phyloP scores from a whole-genome alignment of 2,329 filamentous ascomycete genomes.

The Xylariaceae sp. region DNA sequence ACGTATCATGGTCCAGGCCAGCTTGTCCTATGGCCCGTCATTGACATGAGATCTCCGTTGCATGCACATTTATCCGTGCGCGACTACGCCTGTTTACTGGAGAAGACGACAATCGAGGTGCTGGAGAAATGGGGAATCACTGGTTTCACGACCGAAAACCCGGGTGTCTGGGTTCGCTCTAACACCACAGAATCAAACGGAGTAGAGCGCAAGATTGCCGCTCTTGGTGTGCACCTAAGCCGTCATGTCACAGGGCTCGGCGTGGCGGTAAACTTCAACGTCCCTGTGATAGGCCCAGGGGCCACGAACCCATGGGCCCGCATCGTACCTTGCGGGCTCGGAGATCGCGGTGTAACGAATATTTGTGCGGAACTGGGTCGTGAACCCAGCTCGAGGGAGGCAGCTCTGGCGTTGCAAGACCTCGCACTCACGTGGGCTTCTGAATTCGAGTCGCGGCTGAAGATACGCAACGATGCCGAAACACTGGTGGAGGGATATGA shows the following conservation, averaged over 20 bases:
- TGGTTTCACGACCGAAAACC: constrained; percentile 66
- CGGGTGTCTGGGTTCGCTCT: constrained; percentile 72
- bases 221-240: constrained; percentile 85
- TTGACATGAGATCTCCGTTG: constrained; percentile 64
- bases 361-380: constrained; percentile 46
- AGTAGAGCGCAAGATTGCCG: constrained; percentile 72
- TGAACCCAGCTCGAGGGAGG: not conserved
- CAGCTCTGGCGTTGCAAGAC: not conserved
- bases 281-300: constrained; percentile 45
- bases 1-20: constrained; percentile 97
- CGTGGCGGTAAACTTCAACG: constrained; percentile 72
- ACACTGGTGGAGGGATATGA: not conserved
- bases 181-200: constrained; percentile 14
- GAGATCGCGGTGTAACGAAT: constrained; percentile 75
- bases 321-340: constrained; percentile 87
- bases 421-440: constrained; percentile 7
- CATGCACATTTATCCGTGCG: constrained; percentile 63
- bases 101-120: constrained; percentile 68
- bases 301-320: constrained; percentile 54
- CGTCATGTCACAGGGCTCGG: constrained; percentile 82
- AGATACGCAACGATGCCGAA: constrained; percentile 3
- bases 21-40: constrained; percentile 83
- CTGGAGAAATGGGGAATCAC: constrained; percentile 54
- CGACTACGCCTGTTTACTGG: constrained; percentile 73
- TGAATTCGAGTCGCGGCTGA: constrained; percentile 12